Evolutionary conservation across 2,329 filamentous ascomycete species (phyloP).

Genomic region (Davidsoniella australis): DNA sequence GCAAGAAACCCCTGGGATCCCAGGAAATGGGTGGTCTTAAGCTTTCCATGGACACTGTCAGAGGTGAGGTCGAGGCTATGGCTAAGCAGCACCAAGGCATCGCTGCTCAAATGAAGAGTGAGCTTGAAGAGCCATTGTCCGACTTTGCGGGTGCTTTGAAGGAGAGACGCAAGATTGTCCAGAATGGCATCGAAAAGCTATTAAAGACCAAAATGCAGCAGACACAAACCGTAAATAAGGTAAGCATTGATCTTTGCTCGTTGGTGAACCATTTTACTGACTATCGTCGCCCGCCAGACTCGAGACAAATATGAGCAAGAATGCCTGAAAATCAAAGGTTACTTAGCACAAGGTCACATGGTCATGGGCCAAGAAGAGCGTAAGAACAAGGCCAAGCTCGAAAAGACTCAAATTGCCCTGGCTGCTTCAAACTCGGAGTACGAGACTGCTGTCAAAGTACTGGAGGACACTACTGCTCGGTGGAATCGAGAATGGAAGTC

Average conservation of each 20-base stretch:
- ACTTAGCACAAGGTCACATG: constrained; percentile 97
- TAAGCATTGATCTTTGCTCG: constrained; percentile 21
- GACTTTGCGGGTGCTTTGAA: constrained; percentile 93
- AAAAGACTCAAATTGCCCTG: constrained; percentile 95
- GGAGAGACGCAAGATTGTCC: constrained; percentile 89
- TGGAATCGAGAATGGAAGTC: constrained; percentile 99
- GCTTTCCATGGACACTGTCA: constrained; percentile 69
- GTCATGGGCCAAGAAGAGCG: constrained; percentile 99
- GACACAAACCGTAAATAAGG: constrained; percentile 81
- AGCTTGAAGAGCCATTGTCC: constrained; percentile 80
- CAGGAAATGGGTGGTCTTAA: constrained; percentile 72
- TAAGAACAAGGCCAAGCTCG: constrained; percentile 95
- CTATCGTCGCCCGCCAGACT: constrained; percentile 33
- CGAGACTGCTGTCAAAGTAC: constrained; percentile 74
- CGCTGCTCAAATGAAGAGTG: constrained; percentile 85
- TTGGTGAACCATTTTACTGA: background rate
- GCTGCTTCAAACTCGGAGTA: constrained; percentile 86
- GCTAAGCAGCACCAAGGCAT: constrained; percentile 84
- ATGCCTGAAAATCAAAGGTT: constrained; percentile 94
- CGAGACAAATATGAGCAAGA: constrained; percentile 94
- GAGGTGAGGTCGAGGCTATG: constrained; percentile 82
- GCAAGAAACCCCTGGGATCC: constrained; percentile 76
- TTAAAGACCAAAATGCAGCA: constrained; percentile 88
- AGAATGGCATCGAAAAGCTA: constrained; percentile 83
- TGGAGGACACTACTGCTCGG: constrained; percentile 85